Evolutionary conservation across 495 filamentous ascomycete species (phyloP).

Genomic region (Hypoxylon rickii): DNA sequence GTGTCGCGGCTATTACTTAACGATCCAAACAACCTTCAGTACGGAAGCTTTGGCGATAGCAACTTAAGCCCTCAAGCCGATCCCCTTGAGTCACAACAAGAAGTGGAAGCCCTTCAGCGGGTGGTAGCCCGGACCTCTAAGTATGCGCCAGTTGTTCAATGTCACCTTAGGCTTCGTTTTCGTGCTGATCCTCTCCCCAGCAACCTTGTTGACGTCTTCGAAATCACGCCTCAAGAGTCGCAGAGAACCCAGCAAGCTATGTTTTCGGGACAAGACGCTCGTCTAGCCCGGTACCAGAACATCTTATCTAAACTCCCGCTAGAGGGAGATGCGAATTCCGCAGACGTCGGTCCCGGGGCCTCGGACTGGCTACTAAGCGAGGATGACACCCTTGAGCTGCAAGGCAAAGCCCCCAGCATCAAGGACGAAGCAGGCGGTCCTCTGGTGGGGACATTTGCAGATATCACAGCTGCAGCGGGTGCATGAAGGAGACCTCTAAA

Average conservation of each 20-base stretch:
- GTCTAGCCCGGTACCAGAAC: constrained; percentile 54
- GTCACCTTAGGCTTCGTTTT: background rate
- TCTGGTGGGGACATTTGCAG: constrained; percentile 56
- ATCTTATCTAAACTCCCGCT: constrained; percentile 56
- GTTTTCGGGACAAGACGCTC: constrained; percentile 50
- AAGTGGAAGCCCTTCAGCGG: constrained; percentile 60
- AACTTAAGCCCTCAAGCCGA: constrained; percentile 56
- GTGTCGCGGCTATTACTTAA: constrained; percentile 58
- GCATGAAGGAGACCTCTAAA: constrained; percentile 38
- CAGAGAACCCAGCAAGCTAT: constrained; percentile 38
- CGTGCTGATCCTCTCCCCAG: constrained; percentile 44
- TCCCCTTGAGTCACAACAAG: constrained; percentile 60
- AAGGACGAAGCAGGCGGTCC: constrained; percentile 50
- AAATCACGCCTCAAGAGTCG: constrained; percentile 55
- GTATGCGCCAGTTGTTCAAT: constrained; percentile 40
- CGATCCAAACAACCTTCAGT: constrained; percentile 56
- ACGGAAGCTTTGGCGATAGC: constrained; percentile 59
- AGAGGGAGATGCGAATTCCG: constrained; percentile 42
- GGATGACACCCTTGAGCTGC: constrained; percentile 52
- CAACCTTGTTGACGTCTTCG: constrained; percentile 64
- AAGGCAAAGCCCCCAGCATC: constrained; percentile 44
- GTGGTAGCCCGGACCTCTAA: constrained; percentile 61
- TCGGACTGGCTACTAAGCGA: constrained; percentile 53
- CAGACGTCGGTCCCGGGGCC: constrained; percentile 37
- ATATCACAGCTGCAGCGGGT: constrained; percentile 50